These are phyloP conservation scores for Aplosporella prunicola DNA, from an alignment of 2,329 filamentous ascomycete genomes.

Conservation along the genomic window DNA sequence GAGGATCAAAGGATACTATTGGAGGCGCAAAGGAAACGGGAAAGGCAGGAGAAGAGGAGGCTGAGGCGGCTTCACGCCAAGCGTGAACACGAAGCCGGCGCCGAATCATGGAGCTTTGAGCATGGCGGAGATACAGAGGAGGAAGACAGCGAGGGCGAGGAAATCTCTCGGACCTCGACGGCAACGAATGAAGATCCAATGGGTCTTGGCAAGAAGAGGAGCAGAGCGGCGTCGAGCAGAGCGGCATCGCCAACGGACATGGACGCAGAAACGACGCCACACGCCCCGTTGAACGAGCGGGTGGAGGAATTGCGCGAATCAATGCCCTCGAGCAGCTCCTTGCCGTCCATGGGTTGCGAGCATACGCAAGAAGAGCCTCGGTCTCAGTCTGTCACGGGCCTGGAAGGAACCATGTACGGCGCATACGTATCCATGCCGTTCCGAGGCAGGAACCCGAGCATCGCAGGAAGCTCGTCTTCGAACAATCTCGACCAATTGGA, in stretches of 20 bases:
- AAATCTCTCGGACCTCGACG: constrained; percentile 27
- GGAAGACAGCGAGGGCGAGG: constrained; percentile 33
- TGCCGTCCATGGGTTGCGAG: constrained; percentile 8
- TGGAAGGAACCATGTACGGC: constrained; percentile 72
- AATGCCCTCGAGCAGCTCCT: constrained; percentile 8
- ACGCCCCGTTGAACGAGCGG: constrained; percentile 10
- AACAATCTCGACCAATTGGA: constrained; percentile 39
- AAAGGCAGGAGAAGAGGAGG: constrained; percentile 32
- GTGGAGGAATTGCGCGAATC: constrained; percentile 5
- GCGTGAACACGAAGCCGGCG: constrained; percentile 29
- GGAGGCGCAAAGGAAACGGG: constrained; percentile 48
- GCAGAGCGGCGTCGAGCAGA: too few relatives aligned
- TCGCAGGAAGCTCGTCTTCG: constrained; percentile 66
- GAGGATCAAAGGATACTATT: constrained; percentile 38
- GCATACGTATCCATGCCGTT: constrained; percentile 52
- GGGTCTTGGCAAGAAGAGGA: background rate
- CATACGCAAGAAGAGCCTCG: constrained; percentile 3
- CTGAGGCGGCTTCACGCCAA: constrained; percentile 27
- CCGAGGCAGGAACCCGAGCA: constrained; percentile 65
- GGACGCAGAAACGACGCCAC: constrained; percentile 9
- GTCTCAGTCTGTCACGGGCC: constrained; percentile 36
- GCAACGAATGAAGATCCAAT: constrained; percentile 16
- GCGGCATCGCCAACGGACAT: constrained; percentile 6
- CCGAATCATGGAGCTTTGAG: constrained; percentile 76
- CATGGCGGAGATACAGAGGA: constrained; percentile 56